phyloP scores from a whole-genome alignment of 2,329 filamentous ascomycete genomes.

The Arthrinium phaeospermum region DNA sequence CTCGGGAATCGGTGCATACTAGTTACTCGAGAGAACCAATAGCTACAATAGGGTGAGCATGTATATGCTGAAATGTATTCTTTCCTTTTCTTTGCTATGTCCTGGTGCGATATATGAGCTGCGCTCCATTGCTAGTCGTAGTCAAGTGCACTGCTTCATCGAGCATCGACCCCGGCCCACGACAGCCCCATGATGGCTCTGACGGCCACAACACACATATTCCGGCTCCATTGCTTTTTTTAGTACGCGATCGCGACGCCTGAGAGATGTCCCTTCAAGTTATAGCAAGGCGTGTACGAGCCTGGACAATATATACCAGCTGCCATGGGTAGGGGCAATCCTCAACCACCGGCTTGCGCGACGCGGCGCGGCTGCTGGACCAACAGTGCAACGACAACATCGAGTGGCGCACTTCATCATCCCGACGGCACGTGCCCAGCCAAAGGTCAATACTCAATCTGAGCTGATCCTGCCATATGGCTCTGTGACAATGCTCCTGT shows the following conservation, averaged over 20 bases:
- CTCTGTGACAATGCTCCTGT: background rate
- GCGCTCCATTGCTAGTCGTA: background rate
- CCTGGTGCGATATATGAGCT: background rate
- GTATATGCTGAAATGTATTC: no score
- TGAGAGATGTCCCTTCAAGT: background rate
- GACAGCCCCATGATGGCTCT: background rate
- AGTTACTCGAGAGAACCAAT: background rate
- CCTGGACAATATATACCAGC: background rate
- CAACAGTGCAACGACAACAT: background rate
- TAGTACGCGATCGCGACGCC: no score
- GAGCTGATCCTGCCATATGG: background rate
- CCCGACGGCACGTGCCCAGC: background rate
- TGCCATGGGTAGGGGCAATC: background rate
- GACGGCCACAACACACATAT: background rate
- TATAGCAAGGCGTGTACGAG: background rate
- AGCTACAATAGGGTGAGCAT: background rate
- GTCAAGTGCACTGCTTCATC: background rate
- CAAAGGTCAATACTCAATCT: background rate
- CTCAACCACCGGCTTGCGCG: background rate
- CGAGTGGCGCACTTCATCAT: background rate
- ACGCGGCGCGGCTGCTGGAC: background rate
- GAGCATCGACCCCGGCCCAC: background rate
- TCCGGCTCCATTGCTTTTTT: background rate
- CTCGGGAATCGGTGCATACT: background rate
- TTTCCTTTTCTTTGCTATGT: background rate